Evolutionary conservation across 345 rosid species (phyloP).

Genomic region (Salix arbutifolia): DNA sequence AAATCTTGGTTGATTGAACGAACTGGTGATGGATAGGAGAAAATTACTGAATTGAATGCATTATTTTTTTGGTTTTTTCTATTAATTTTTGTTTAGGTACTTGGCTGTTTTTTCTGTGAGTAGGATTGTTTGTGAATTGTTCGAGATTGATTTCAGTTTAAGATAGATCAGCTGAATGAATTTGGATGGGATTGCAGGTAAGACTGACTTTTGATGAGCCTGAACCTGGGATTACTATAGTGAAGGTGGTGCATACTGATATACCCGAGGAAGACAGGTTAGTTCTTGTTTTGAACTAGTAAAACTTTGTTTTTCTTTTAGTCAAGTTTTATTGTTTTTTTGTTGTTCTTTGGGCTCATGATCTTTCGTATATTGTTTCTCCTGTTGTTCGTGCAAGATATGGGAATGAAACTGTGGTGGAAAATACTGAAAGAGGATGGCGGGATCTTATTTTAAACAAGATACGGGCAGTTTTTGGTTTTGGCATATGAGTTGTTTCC

Average conservation of each 20-base stretch:
- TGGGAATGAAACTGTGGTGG: constrained; percentile 90
- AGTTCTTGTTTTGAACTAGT: constrained; percentile 1
- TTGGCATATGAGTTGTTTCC: constrained; percentile 35
- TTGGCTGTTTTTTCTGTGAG: not conserved
- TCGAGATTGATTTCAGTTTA: not conserved
- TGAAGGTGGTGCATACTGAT: constrained; percentile 70
- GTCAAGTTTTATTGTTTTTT: not conserved
- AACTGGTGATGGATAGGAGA: not conserved
- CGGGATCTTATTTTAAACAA: constrained; percentile 78
- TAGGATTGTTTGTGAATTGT: not conserved
- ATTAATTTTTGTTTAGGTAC: not conserved
- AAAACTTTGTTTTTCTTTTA: not conserved
- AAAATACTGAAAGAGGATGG: constrained; percentile 97
- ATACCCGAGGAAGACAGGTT: constrained; percentile 95
- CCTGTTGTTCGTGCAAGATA: constrained; percentile 47
- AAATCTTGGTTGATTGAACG: not conserved
- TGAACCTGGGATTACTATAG: constrained; percentile 71
- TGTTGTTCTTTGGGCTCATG: not conserved
- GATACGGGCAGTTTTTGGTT: constrained; percentile 88
- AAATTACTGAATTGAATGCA: not conserved
- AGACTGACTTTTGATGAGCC: constrained; percentile 67
- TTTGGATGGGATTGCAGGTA: constrained; percentile 51
- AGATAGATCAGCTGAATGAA: constrained; percentile 4
- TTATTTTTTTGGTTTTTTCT: not conserved
- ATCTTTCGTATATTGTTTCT: not conserved